Evolutionary conservation across 2,329 filamentous ascomycete genomes (phyloP).

Genomic region (Xylaria sp.): DNA sequence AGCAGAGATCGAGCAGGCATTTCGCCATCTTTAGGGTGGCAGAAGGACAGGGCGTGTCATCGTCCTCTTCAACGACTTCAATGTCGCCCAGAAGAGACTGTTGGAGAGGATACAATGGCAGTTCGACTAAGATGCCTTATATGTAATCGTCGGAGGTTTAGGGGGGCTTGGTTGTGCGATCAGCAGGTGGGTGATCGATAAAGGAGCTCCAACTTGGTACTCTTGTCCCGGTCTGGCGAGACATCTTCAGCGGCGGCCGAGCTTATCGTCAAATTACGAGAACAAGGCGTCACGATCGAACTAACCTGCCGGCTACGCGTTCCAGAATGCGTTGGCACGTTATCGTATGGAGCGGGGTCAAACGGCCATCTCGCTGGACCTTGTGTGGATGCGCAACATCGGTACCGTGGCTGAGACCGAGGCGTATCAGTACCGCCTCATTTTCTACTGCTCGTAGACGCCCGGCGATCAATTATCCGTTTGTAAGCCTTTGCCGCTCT

Average conservation of each 20-base stretch:
- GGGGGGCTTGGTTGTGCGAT: slow-evolving; percentile 3
- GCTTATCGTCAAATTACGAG: background rate
- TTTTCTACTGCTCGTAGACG: background rate
- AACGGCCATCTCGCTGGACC: background rate
- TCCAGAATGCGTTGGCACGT: background rate
- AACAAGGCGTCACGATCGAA: background rate
- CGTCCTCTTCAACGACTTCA: background rate
- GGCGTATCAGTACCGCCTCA: too few relatives aligned
- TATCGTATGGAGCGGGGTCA: background rate
- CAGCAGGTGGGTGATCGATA: slow-evolving; percentile 2
- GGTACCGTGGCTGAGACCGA: too few relatives aligned
- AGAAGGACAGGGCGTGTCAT: background rate
- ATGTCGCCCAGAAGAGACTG: background rate
- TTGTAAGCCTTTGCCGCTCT: background rate
- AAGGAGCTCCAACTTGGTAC: background rate
- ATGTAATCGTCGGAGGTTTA: slow-evolving; percentile 2
- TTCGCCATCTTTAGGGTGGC: background rate
- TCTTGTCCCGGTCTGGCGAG: slow-evolving; percentile 1
- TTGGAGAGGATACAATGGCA: background rate
- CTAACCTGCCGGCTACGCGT: background rate
- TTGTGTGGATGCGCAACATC: background rate
- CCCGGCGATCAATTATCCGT: background rate
- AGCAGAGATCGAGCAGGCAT: background rate
- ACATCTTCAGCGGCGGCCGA: background rate
- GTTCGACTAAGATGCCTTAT: background rate